Evolutionary conservation across 305 asterid species (phyloP), one percentile per base, ranked within the genome.

Genomic region (Lippia alba): DNA sequence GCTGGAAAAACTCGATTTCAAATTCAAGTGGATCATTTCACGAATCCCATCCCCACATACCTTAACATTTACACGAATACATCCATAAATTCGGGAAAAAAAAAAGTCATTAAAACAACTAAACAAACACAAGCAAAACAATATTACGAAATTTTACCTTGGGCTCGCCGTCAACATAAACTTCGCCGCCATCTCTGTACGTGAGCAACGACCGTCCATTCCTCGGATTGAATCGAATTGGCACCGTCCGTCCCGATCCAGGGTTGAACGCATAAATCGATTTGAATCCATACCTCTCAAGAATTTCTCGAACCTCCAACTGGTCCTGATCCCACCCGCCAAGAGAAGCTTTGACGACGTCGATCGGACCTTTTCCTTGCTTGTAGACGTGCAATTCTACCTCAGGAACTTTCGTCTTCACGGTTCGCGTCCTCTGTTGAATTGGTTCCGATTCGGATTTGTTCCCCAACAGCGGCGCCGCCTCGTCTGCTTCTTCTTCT

Each of bases 291-390:
- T 84, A 89, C 64, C 81, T 88, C 16, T 89, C 90, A 17, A 91
- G 91, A 71, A 94, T 88, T 9, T 89, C 95, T 4, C 96, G 80
- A 60, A 94, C 89, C 79, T 94, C 97, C 57, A 94, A 82, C 90
- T 94, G 97, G 74, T 91, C 91, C 79, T 89, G 97, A 12, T 89
- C 97, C 93, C 91, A 94, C 4, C 99, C 97, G 32, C 86, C 84
- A 55, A 94, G 86, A 41, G 74, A 33, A n/a, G 67, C 59, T 66
- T 80, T 89, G 81, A 86, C 71, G 56, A 91, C 88, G 18, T 78
- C 97, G 81, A 91, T 86, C 68, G 97, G 97, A 20, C 99, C 99
- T 69, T 89, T 89, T 0, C 97, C 99, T 68, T 73, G 79, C 73
- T 73, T 82, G 87, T 88, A 94, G 7, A 94, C 79, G 69, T 75